phyloP scores from a whole-genome alignment of 139 green algal genomes.

The Desmodesmus armatus region DNA sequence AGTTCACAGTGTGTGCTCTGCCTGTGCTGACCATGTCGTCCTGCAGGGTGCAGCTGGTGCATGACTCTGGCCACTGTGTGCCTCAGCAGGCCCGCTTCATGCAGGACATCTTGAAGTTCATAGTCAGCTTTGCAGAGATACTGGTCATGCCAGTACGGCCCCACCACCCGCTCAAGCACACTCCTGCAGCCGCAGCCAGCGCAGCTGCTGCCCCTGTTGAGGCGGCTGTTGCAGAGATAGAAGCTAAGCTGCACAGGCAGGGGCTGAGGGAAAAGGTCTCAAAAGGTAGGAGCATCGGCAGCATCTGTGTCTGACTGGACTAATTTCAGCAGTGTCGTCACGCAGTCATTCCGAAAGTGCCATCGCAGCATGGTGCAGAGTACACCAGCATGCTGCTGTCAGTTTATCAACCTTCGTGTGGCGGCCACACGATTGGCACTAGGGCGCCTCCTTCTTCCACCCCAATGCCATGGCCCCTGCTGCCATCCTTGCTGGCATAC shows the following conservation, averaged over 20 bases:
- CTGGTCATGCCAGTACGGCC: not conserved
- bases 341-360: too few relatives aligned
- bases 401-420: too few relatives aligned
- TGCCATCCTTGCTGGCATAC: not conserved
- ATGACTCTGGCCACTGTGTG: slow-evolving; percentile 57
- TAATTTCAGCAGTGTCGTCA: too few relatives aligned
- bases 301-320: too few relatives aligned
- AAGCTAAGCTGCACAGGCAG: slow-evolving; percentile 16
- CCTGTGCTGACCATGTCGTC: not conserved
- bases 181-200: slow-evolving; percentile 18
- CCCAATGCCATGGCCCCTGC: not conserved
- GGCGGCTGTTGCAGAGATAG: slow-evolving; percentile 18
- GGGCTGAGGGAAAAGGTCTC: not conserved
- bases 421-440: too few relatives aligned
- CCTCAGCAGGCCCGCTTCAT: slow-evolving; percentile 54
- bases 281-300: not conserved
- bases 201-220: slow-evolving; percentile 2
- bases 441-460: too few relatives aligned
- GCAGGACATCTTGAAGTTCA: slow-evolving; percentile 30
- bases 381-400: too few relatives aligned
- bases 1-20: slow-evolving; percentile 1
- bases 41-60: slow-evolving; percentile 36
- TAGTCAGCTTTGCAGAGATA: slow-evolving; percentile 13
- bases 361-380: too few relatives aligned
- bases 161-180: not conserved